phyloP scores from a whole-genome alignment of 768 basidiomycete species.

The Rhizopogon sp. region DNA sequence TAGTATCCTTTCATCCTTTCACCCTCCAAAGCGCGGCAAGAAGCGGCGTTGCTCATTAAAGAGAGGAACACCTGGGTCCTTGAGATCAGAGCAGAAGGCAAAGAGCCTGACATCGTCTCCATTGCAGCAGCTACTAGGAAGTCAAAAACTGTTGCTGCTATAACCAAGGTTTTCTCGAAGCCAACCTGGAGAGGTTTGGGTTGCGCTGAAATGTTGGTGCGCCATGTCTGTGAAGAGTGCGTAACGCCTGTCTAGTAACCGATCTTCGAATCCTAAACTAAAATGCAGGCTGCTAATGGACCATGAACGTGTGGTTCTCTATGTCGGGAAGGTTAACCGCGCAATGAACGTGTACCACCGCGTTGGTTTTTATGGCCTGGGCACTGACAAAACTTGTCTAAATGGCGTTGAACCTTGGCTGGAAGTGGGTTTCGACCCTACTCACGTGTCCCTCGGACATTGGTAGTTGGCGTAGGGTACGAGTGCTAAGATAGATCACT shows the following conservation, averaged over 20 bases:
- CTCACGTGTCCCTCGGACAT: conserved; percentile 50
- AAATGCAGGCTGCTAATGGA: conserved; percentile 26
- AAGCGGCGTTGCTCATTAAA: conserved; percentile 46
- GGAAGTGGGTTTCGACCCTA: conserved; percentile 58
- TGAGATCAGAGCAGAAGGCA: conserved; percentile 28
- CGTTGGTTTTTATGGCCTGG: conserved; percentile 64
- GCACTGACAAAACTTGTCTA: conserved; percentile 18
- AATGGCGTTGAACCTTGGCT: conserved; percentile 52
- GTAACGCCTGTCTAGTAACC: conserved; percentile 14
- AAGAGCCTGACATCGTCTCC: conserved; percentile 43
- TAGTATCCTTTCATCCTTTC: conserved; percentile 55
- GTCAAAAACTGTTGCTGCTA: conserved; percentile 48
- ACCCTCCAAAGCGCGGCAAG: conserved; percentile 35
- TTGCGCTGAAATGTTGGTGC: conserved; percentile 59
- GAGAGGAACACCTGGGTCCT: conserved; percentile 57
- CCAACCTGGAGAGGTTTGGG: conserved; percentile 45
- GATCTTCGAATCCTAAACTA: not conserved
- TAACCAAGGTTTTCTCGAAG: conserved; percentile 70
- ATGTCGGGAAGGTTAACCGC: conserved; percentile 50
- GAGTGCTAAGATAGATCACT: not conserved
- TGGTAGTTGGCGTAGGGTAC: conserved; percentile 45
- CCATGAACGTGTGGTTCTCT: conserved; percentile 55
- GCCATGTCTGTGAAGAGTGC: conserved; percentile 51
- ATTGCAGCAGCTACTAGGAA: conserved; percentile 66
- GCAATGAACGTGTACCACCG: conserved; percentile 53